Conservation (phyloP, 2,329 filamentous ascomycete species). For the Aspergillus neoniger region DNA sequence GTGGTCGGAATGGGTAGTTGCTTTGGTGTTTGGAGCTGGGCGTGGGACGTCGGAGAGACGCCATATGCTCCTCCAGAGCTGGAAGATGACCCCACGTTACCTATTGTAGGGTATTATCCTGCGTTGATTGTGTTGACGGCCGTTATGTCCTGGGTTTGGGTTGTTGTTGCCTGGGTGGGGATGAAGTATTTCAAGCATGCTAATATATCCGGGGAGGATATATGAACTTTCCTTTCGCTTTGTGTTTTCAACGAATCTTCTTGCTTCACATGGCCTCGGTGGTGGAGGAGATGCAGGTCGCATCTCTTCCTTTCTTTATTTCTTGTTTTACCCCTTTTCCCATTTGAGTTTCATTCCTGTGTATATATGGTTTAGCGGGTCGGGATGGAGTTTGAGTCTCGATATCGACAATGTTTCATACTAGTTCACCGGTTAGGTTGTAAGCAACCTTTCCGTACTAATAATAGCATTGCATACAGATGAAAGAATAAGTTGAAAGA, state of each 20-base stretch:
- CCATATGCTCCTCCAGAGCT: slow-evolving; percentile 93
- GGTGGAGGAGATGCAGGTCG: no score
- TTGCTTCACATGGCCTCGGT: background rate
- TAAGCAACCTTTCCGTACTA: background rate
- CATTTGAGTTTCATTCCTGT: background rate
- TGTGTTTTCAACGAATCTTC: background rate
- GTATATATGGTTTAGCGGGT: slow-evolving; percentile 3
- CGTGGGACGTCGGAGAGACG: slow-evolving; percentile 96
- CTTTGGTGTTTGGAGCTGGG: slow-evolving; percentile 95
- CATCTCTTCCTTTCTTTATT: no score
- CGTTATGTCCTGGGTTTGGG: slow-evolving; percentile 99
- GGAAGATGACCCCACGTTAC: slow-evolving; percentile 90
- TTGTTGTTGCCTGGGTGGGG: slow-evolving; percentile 93
- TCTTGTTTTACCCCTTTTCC: background rate
- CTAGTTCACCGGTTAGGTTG: background rate
- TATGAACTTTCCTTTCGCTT: slow-evolving; percentile 20
- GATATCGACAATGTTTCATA: background rate
- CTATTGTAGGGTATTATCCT: slow-evolving; percentile 96
- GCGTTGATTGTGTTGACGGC: slow-evolving; percentile 88
- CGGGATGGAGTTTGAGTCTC: slow-evolving; percentile 6
- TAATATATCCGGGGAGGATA: slow-evolving; percentile 72
- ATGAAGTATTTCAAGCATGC: slow-evolving; percentile 99
- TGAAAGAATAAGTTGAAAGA: background rate
- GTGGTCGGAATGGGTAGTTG: slow-evolving; percentile 96
- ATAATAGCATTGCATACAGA: background rate